Evolutionary conservation across 495 filamentous ascomycete species (phyloP).

Genomic region (Neurospora intermedia): DNA sequence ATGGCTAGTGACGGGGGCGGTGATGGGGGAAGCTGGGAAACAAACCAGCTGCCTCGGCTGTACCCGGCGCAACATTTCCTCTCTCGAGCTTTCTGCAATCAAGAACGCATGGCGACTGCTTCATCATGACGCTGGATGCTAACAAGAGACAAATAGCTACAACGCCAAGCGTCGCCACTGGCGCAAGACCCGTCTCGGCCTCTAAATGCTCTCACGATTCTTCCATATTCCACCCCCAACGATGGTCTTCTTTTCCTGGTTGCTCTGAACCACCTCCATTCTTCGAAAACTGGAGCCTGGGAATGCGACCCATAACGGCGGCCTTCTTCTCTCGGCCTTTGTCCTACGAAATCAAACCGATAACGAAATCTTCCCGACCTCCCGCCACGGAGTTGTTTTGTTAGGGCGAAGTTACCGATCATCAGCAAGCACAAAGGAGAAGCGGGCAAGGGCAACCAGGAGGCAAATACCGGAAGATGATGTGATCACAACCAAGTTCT

Average conservation of each 20-base stretch:
- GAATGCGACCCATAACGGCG: background rate
- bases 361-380: background rate
- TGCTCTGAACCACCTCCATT: background rate
- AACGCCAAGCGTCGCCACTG: slow-evolving; percentile 99
- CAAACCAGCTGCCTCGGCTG: slow-evolving; percentile 4
- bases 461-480: background rate
- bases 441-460: background rate
- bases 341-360: background rate
- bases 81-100: background rate
- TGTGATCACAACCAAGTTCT: background rate
- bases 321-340: background rate
- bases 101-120: background rate
- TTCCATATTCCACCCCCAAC: slow-evolving; percentile 21
- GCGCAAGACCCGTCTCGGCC: slow-evolving; percentile 98
- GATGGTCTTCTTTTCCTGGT: slow-evolving; percentile 8
- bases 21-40: background rate
- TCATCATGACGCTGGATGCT: background rate
- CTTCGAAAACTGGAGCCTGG: background rate
- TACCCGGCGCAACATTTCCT: background rate
- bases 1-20: background rate
- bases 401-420: background rate
- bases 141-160: slow-evolving; percentile 52
- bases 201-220: slow-evolving; percentile 49
- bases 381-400: background rate
- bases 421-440: background rate